These are phyloP conservation scores for Eimeria necatrix DNA, from an alignment of 169 alveolate species.

Conservation along the genomic window DNA sequence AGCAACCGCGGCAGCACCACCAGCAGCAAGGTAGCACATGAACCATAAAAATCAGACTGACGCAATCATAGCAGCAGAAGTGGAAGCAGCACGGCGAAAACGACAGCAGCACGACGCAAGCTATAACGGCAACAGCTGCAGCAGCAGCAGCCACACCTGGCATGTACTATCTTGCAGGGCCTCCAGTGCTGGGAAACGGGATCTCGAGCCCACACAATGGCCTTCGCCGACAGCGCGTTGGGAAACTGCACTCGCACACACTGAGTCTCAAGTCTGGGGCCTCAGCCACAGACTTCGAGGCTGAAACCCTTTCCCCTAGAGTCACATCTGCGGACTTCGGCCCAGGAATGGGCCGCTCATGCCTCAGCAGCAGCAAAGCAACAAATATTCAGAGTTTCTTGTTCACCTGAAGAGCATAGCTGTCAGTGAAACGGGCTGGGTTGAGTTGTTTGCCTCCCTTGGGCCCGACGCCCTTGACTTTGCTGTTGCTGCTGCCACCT, in stretches of 20 bases:
- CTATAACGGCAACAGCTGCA: slow-evolving; percentile 34
- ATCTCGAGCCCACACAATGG: slow-evolving; percentile 80
- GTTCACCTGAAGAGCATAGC: slow-evolving; percentile 52
- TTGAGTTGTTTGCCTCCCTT: slow-evolving; percentile 61
- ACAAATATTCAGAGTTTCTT: neutral
- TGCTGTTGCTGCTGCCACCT: slow-evolving; percentile 47
- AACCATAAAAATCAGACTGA: neutral
- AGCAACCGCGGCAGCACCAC: slow-evolving; percentile 14
- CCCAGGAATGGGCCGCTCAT: neutral
- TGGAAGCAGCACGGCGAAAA: neutral
- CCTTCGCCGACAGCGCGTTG: slow-evolving; percentile 82
- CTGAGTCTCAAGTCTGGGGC: slow-evolving; percentile 15
- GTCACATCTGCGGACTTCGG: neutral
- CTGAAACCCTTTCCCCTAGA: slow-evolving; percentile 4
- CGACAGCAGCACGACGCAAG: neutral
- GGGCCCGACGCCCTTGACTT: slow-evolving; percentile 46
- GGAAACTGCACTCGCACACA: slow-evolving; percentile 75
- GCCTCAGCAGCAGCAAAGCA: neutral
- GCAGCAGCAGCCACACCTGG: slow-evolving; percentile 76
- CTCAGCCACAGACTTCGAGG: slow-evolving; percentile 3
- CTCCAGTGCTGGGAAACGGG: slow-evolving; percentile 59
- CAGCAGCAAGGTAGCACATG: neutral
- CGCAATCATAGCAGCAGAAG: neutral
- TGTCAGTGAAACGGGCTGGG: slow-evolving; percentile 65
- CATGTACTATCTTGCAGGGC: slow-evolving; percentile 77